Evolutionary conservation across 140 eudicot species (phyloP).

Genomic region (Oenanthe javanica): DNA sequence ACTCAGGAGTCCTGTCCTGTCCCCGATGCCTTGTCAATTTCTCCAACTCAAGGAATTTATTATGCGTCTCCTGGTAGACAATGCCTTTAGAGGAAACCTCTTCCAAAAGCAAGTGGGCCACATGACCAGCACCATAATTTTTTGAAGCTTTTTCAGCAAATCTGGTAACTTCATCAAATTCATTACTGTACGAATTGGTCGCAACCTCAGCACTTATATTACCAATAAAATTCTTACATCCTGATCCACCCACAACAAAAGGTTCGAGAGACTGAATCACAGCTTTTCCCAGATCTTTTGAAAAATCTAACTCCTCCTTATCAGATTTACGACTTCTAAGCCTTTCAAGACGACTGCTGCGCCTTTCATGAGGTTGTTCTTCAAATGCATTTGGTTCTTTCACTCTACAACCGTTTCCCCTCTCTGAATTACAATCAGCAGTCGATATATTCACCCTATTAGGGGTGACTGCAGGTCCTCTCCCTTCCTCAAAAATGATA

Average conservation of each 20-base stretch:
- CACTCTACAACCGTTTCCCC: slow-evolving; percentile 11
- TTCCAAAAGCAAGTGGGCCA: slow-evolving; percentile 81
- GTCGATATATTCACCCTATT: slow-evolving; percentile 22
- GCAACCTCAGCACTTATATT: slow-evolving; percentile 25
- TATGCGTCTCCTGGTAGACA: slow-evolving; percentile 39
- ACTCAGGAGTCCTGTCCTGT: slow-evolving; percentile 58
- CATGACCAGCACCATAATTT: slow-evolving; percentile 72
- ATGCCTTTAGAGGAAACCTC: slow-evolving; percentile 42
- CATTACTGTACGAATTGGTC: slow-evolving; percentile 27
- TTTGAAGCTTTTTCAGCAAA: slow-evolving; percentile 52
- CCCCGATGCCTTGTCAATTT: slow-evolving; percentile 67
- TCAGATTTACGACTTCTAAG: slow-evolving; percentile 87
- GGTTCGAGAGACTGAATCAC: slow-evolving; percentile 59
- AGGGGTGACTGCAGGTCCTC: slow-evolving; percentile 21
- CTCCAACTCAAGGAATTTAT: slow-evolving; percentile 69
- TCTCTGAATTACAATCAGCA: slow-evolving; percentile 35
- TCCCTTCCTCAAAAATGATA: slow-evolving; percentile 19
- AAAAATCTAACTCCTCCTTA: slow-evolving; percentile 63
- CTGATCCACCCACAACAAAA: slow-evolving; percentile 43
- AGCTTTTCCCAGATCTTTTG: slow-evolving; percentile 65
- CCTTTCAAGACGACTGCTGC: slow-evolving; percentile 77
- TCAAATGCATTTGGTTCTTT: slow-evolving; percentile 40
- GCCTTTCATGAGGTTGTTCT: slow-evolving; percentile 82
- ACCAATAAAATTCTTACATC: slow-evolving; percentile 19
- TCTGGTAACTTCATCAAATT: slow-evolving; percentile 39